Percentiles rank a stretch among this genome's conserved stretches.
Conservation (phyloP, 495 filamentous ascomycete genomes). For the Xylaria palmicola region DNA sequence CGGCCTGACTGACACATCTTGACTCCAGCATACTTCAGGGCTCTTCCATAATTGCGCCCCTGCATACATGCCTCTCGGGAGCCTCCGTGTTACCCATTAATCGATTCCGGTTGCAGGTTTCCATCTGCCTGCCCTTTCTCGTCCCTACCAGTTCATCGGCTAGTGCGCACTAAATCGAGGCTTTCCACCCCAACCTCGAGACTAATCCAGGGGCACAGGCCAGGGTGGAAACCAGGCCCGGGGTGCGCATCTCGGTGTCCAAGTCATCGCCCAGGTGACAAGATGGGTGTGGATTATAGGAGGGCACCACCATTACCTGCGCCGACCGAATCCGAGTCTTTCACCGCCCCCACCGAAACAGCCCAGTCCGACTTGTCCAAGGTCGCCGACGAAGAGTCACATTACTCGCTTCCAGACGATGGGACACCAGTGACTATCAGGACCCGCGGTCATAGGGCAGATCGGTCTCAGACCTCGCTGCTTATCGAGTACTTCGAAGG, state of each 20-base stretch:
- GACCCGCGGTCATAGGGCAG: slow-evolving; percentile 62
- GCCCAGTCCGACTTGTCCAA: slow-evolving; percentile 73
- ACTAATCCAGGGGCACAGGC: slow-evolving; percentile 13
- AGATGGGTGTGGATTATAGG: slow-evolving; percentile 71
- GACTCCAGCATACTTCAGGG: background rate
- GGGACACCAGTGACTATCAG: slow-evolving; percentile 88
- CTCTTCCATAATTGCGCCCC: background rate
- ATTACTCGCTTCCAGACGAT: slow-evolving; percentile 93
- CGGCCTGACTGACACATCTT: background rate
- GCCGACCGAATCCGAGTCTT: slow-evolving; percentile 74
- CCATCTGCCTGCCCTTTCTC: background rate
- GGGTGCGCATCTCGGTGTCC: background rate
- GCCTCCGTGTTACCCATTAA: background rate
- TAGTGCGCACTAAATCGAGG: background rate
- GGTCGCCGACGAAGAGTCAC: slow-evolving; percentile 63
- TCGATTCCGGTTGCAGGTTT: background rate
- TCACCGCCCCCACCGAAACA: slow-evolving; percentile 55
- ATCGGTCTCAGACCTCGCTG: slow-evolving; percentile 83
- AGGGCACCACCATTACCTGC: slow-evolving; percentile 67
- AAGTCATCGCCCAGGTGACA: slow-evolving; percentile 30
- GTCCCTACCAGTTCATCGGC: background rate
- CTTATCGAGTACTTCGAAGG: slow-evolving; percentile 98
- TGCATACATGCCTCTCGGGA: background rate
- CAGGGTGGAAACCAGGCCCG: background rate
- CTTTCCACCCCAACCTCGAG: background rate